Evolutionary conservation across 2,329 filamentous ascomycete species (phyloP).

Genomic region (Parafenestella ontariensis): DNA sequence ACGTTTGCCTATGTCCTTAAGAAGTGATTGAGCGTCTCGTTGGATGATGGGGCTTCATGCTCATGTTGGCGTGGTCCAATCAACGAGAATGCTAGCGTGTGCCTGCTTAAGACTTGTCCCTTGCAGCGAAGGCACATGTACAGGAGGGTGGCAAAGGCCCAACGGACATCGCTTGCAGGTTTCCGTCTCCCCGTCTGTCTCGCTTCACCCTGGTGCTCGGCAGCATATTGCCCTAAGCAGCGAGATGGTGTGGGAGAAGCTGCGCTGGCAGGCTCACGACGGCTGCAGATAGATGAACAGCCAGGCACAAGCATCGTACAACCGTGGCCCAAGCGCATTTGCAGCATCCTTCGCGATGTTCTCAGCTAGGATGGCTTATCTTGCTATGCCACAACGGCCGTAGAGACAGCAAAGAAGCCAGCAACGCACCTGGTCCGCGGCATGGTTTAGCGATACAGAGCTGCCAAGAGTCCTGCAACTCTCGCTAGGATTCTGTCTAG

Average conservation of each 20-base stretch:
- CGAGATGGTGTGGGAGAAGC: conserved; percentile 4
- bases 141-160: background rate
- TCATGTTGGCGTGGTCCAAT: background rate
- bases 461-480: background rate
- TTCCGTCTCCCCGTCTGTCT: background rate
- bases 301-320: conserved; percentile 2
- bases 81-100: background rate
- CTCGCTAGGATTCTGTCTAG: conserved; percentile 2
- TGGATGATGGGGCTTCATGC: background rate
- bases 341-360: background rate
- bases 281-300: conserved; percentile 19
- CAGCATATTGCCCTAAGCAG: conserved; percentile 2
- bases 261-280: conserved; percentile 3
- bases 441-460: too few relatives aligned
- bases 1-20: background rate
- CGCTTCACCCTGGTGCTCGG: conserved; percentile 5
- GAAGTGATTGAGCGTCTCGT: background rate
- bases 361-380: background rate
- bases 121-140: background rate
- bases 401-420: background rate
- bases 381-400: background rate
- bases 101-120: background rate
- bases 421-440: background rate
- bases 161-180: conserved; percentile 1
- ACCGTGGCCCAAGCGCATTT: conserved; percentile 8